Conservation (phyloP, 305 asterid species). For the Fraxinus dipetala region DNA sequence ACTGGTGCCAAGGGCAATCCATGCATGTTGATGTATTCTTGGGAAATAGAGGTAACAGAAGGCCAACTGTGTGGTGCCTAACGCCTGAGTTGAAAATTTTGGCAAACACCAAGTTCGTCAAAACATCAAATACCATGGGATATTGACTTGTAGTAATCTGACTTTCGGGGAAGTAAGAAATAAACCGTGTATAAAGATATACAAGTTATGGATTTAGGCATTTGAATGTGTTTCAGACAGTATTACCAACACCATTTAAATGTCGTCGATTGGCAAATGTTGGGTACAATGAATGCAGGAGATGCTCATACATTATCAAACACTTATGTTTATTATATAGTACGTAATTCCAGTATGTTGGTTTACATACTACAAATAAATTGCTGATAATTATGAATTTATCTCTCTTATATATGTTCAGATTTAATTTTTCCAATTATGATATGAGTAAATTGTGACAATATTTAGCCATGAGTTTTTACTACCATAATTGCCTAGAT, state of each 20-base stretch:
- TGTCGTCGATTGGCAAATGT: not conserved
- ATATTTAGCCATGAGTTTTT: not conserved
- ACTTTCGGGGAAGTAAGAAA: constrained; percentile 2
- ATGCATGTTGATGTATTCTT: not conserved
- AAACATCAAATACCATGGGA: not conserved
- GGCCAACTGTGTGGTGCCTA: not conserved
- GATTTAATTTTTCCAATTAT: not conserved
- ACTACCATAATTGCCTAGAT: not conserved
- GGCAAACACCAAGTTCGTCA: not conserved
- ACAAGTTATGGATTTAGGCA: not conserved
- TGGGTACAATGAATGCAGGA: not conserved
- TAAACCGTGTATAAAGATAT: not conserved
- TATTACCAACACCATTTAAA: not conserved
- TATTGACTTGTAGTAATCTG: not conserved
- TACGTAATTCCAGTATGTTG: not conserved
- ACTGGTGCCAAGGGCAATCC: not conserved
- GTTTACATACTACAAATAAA: not conserved
- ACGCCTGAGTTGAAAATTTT: not conserved
- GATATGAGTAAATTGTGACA: not conserved
- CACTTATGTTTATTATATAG: not conserved
- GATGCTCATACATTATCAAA: not conserved
- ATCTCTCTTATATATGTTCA: not conserved
- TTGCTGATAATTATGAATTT: not conserved
- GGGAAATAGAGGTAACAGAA: not conserved
- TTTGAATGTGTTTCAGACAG: not conserved